Base-by-base conservation (phyloP, 2,329 filamentous ascomycete species). In the Mariannaea sp. region DNA sequence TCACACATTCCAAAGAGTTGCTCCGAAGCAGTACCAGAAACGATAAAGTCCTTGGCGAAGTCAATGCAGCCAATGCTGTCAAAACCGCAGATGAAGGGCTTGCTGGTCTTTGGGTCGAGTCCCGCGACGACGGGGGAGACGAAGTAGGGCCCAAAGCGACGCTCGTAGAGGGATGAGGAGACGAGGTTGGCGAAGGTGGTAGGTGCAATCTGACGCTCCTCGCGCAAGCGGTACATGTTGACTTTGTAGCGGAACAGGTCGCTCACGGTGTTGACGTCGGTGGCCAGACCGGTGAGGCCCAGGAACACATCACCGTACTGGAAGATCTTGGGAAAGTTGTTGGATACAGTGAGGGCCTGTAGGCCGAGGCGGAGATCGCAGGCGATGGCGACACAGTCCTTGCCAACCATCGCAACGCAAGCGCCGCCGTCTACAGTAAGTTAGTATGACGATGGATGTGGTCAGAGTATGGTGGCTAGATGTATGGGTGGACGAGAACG, bases 261-360 rank as follows among this genome's bases (percentile, higher is more conserved):
- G 68, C 88, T 89, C 65, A 99, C 93, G 65, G 93, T 97, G 61
- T 84, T 85, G 61, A 99, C 92, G 74, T 99, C 94, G 66, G 94
- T 99, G 57, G 94, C 94, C 45, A 99, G 89, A 50, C 94, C 94
- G 4, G 94, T 97, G 57, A 99, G 86, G 51, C 94, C 94, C 29
- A 99, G 89, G 77, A 95, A 97, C 68, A 94, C 90, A 56, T 93
- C 90, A 70, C 91, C 92, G 82, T 96, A 97, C 75, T 88, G 86
- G 86, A 97, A 97, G 82, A 99, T 90, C 82, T 99, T 99, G 80
- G 94, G 94, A 82, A 97, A 97, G 87, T 97, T 94, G 87, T 99
- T 99, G 74, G 92, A 97, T 55, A 99, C 90, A 59, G 94, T 99
- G 71, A 99, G 83, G 71, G 94, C 84, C 80, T 99, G 94, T 71